Evolutionary conservation across 148 eudicot genomes (phyloP).

Genomic region (Polygonum aviculare): DNA sequence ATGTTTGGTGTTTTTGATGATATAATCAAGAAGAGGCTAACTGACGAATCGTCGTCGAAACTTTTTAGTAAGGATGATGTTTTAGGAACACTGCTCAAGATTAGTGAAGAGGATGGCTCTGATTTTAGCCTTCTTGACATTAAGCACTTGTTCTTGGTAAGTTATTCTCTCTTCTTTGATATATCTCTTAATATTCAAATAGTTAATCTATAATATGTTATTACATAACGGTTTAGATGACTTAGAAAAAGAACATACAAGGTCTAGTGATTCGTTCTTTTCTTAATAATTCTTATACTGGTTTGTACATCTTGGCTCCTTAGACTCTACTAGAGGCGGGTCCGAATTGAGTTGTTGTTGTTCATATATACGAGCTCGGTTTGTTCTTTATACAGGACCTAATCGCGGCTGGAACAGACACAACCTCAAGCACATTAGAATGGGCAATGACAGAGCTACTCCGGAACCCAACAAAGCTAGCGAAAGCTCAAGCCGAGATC

Average conservation of each 20-base stretch:
- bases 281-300: too few relatives aligned
- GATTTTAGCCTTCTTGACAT: conserved; percentile 17
- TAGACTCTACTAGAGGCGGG: too few relatives aligned
- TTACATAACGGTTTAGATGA: too few relatives aligned
- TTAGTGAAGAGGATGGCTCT: conserved; percentile 9
- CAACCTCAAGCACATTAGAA: conserved; percentile 20
- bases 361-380: too few relatives aligned
- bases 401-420: conserved; percentile 26
- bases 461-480: conserved; percentile 14
- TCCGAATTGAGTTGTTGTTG: too few relatives aligned
- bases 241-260: too few relatives aligned
- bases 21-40: conserved; percentile 17
- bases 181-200: background rate
- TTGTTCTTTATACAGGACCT: conserved; percentile 15
- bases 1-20: conserved; percentile 13
- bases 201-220: too few relatives aligned
- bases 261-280: too few relatives aligned
- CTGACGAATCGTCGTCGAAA: background rate
- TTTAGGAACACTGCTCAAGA: conserved; percentile 19
- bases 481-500: conserved; percentile 22
- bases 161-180: background rate
- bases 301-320: too few relatives aligned
- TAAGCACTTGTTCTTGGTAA: conserved; percentile 21
- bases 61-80: conserved; percentile 16
- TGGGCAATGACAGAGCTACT: conserved; percentile 31